phyloP scores from a whole-genome alignment of 2,329 filamentous ascomycete genomes.

The Ceratocystis smalleyi region DNA sequence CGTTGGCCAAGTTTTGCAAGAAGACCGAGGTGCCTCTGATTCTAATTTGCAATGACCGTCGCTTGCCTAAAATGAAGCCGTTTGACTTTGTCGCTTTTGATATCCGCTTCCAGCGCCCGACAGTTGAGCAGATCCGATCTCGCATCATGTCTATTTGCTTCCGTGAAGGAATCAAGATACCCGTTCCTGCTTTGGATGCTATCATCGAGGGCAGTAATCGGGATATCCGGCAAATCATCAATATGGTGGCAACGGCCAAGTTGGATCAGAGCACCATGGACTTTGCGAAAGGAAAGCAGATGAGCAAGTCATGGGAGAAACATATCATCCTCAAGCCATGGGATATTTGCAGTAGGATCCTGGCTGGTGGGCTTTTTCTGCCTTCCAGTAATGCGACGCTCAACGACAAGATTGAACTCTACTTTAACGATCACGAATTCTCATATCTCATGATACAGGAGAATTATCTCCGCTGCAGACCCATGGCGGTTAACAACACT shows the following conservation, averaged over 20 bases:
- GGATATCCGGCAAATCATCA: conserved; percentile 94
- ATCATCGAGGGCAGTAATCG: conserved; percentile 90
- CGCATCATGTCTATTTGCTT: conserved; percentile 91
- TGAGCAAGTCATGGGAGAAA: conserved; percentile 98
- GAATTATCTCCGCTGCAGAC: conserved; percentile 81
- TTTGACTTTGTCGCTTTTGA: conserved; percentile 80
- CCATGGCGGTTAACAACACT: conserved; percentile 43
- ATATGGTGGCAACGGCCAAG: conserved; percentile 93
- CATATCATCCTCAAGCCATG: conserved; percentile 92
- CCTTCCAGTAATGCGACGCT: conserved; percentile 69
- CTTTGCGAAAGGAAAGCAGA: conserved; percentile 74
- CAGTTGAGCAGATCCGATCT: conserved; percentile 77
- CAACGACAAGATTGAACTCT: conserved; percentile 96
- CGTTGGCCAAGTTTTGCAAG: conserved; percentile 84
- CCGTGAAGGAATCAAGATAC: conserved; percentile 76
- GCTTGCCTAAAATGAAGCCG: conserved; percentile 91
- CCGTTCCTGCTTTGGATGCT: conserved; percentile 69
- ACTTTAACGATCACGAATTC: conserved; percentile 98
- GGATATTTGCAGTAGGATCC: conserved; percentile 91
- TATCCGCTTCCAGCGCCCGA: conserved; percentile 74
- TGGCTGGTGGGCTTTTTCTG: conserved; percentile 74
- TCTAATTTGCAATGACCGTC: conserved; percentile 92
- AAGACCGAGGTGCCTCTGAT: conserved; percentile 92
- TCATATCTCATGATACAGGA: conserved; percentile 96
- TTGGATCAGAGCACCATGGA: conserved; percentile 67